A percentile compares a stretch with the other conserved stretches of the same genome.
Conservation (phyloP, 805 yeast species). For the Danielia reshetovae region DNA sequence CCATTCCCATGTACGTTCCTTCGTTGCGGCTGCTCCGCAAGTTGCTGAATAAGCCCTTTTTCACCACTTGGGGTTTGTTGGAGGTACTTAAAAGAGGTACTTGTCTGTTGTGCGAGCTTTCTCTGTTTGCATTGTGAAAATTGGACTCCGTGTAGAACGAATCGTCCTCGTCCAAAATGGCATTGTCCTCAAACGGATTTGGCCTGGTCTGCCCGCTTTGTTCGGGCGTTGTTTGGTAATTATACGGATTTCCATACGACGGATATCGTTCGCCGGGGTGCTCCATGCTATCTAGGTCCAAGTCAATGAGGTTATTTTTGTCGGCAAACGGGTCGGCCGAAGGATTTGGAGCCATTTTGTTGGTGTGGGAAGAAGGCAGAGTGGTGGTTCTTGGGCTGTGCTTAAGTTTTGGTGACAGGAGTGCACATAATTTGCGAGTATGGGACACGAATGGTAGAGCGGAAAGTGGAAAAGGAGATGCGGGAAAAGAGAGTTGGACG, state of each 20-base stretch:
- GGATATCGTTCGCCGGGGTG: constrained; percentile 8
- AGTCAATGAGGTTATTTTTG: constrained; percentile 29
- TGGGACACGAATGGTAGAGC: no score
- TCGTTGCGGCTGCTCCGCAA: constrained; percentile 8
- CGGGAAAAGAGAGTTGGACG: no score
- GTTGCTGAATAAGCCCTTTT: constrained; percentile 22
- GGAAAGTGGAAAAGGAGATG: no score
- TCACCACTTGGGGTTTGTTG: constrained; percentile 14
- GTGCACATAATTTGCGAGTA: constrained; percentile 1
- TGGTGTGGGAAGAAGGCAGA: background rate
- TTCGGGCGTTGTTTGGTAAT: background rate
- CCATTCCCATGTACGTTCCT: constrained; percentile 15
- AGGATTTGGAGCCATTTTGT: constrained; percentile 5
- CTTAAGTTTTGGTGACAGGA: background rate
- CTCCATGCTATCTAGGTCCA: constrained; percentile 20
- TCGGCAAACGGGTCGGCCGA: constrained; percentile 15
- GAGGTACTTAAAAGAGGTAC: constrained; percentile 26
- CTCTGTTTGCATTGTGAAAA: constrained; percentile 2
- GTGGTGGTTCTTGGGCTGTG: constrained; percentile 2
- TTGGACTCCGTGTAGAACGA: constrained; percentile 4
- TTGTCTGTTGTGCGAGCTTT: constrained; percentile 12
- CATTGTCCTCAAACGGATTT: constrained; percentile 30
- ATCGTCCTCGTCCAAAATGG: constrained; percentile 30
- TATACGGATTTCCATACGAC: constrained; percentile 4
- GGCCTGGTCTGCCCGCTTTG: constrained; percentile 1